phyloP scores from a whole-genome alignment of 1,139 yeast species.

The Lodderomyces pseudojiufengensis region DNA sequence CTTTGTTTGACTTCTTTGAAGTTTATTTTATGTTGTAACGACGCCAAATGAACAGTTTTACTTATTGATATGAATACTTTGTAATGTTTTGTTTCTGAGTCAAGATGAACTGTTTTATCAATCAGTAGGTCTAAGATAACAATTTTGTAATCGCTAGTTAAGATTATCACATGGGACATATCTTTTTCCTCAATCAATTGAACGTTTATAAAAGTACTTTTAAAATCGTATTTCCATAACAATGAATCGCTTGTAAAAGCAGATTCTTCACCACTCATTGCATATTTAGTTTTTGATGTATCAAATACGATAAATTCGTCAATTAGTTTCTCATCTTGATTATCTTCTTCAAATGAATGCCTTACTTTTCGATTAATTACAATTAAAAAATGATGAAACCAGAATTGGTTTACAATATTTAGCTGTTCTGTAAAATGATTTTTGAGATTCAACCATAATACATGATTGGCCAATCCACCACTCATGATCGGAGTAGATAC shows the following conservation, averaged over 20 bases:
- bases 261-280: conserved; percentile 32
- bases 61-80: conserved; percentile 30
- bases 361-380: conserved; percentile 29
- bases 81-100: conserved; percentile 17
- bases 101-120: conserved; percentile 9
- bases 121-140: conserved; percentile 27
- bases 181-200: conserved; percentile 11
- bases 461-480: conserved; percentile 28
- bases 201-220: conserved; percentile 24
- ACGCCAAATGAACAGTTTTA: conserved; percentile 36
- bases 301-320: conserved; percentile 41
- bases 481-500: conserved; percentile 37
- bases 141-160: conserved; percentile 30
- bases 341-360: conserved; percentile 18
- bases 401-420: conserved; percentile 35
- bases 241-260: conserved; percentile 39
- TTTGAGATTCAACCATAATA: conserved; percentile 40
- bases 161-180: conserved; percentile 24
- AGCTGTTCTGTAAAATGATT: conserved; percentile 32
- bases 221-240: conserved; percentile 40
- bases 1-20: conserved; percentile 25
- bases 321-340: conserved; percentile 17
- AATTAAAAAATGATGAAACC: conserved; percentile 35
- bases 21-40: conserved; percentile 26
- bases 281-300: conserved; percentile 31